phyloP scores from a whole-genome alignment of 2,329 filamentous ascomycete genomes.

The Calonectria pseudoturangicola region DNA sequence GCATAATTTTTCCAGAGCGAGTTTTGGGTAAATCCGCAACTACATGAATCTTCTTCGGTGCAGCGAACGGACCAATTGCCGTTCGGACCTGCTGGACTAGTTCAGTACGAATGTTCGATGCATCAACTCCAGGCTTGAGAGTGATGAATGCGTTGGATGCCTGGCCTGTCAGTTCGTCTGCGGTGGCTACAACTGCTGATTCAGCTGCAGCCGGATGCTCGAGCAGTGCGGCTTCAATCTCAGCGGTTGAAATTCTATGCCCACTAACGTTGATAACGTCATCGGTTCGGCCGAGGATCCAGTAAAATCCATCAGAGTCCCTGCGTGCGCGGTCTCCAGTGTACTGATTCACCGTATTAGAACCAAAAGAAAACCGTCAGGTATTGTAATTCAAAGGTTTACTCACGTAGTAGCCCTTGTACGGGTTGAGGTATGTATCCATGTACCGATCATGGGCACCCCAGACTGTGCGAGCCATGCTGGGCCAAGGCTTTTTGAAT shows the following conservation, averaged over 20 bases:
- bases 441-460: conserved; percentile 96
- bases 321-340: conserved; percentile 92
- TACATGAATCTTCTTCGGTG: conserved; percentile 90
- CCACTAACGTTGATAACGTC: conserved; percentile 97
- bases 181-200: conserved; percentile 91
- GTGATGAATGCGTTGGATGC: conserved; percentile 95
- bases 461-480: conserved; percentile 97
- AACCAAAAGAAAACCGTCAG: too few relatives aligned
- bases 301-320: conserved; percentile 97
- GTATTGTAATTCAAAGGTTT: rapidly evolving
- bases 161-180: conserved; percentile 93
- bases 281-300: conserved; percentile 96
- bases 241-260: conserved; percentile 94
- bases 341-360: conserved; percentile 70
- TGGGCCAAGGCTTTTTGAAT: conserved; percentile 96
- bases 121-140: conserved; percentile 73
- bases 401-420: conserved; percentile 94
- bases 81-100: conserved; percentile 92
- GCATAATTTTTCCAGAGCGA: conserved; percentile 96
- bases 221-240: conserved; percentile 94
- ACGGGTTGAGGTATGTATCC: conserved; percentile 96
- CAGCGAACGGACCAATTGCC: conserved; percentile 94
- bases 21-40: conserved; percentile 96
- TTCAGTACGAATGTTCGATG: conserved; percentile 85
- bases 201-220: conserved; percentile 91